Conservation (phyloP, 306 rosid genomes). For the Adenanthera pavonina region DNA sequence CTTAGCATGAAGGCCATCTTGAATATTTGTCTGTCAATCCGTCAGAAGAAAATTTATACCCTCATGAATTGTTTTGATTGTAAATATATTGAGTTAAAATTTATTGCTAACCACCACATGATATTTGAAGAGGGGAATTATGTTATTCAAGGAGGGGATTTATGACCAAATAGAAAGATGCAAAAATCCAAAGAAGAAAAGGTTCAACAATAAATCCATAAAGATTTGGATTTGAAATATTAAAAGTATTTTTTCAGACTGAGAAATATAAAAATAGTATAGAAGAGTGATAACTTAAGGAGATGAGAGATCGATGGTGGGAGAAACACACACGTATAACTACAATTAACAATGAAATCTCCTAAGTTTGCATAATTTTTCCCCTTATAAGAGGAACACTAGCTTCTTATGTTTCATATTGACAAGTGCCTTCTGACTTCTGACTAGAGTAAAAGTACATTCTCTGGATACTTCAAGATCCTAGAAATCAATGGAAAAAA, state of each 20-base stretch:
- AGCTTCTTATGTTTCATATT: not conserved
- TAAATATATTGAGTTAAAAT: not conserved
- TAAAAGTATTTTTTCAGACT: too few relatives aligned
- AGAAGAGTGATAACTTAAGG: not conserved
- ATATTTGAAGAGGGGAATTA: not conserved
- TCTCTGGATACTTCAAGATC: not conserved
- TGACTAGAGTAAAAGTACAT: not conserved
- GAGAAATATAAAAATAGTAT: not conserved
- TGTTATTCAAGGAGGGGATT: not conserved
- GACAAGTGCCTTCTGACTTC: not conserved
- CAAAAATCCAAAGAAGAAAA: not conserved
- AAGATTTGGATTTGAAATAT: not conserved
- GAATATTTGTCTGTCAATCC: constrained; percentile 57
- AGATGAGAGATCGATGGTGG: not conserved
- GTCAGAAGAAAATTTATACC: constrained; percentile 29
- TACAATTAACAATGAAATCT: not conserved
- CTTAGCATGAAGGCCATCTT: constrained; percentile 41
- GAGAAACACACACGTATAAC: not conserved
- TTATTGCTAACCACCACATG: not conserved
- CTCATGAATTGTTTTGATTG: not conserved
- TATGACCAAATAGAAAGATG: not conserved
- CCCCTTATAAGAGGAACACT: not conserved
- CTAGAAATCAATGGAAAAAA: not conserved
- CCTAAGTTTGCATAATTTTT: not conserved
- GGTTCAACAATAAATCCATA: not conserved